Conservation (phyloP, 495 filamentous ascomycete species). For the Tuber calosporum region DNA sequence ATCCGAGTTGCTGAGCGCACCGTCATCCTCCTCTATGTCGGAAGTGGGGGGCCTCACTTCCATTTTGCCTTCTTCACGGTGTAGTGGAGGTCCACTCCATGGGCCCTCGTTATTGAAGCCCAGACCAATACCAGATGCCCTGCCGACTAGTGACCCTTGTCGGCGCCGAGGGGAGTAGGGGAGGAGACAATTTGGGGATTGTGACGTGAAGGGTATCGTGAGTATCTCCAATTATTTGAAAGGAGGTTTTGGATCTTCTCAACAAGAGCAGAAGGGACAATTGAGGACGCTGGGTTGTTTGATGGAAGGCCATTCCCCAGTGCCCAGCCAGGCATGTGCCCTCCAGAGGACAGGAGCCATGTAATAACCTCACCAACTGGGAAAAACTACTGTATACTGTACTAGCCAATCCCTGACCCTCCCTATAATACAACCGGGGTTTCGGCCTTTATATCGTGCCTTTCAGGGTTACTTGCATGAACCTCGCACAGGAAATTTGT, state of each 20-base stretch:
- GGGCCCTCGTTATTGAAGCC: slow-evolving; percentile 23
- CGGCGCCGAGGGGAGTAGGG: background rate
- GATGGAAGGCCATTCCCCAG: background rate
- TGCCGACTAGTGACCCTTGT: background rate
- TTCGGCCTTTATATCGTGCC: too few species aligned
- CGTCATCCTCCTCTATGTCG: slow-evolving; percentile 66
- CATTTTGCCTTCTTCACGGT: slow-evolving; percentile 16
- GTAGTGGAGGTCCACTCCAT: slow-evolving; percentile 27
- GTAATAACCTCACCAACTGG: background rate
- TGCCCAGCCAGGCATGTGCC: background rate
- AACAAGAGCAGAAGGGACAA: background rate
- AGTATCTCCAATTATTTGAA: slow-evolving; percentile 27
- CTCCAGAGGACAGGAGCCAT: background rate
- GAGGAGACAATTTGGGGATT: slow-evolving; percentile 2
- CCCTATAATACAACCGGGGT: too few species aligned
- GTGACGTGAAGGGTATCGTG: slow-evolving; percentile 27
- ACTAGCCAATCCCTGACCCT: too few species aligned
- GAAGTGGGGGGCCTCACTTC: slow-evolving; percentile 25
- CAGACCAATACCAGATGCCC: slow-evolving; percentile 1
- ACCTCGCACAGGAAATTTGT: too few species aligned
- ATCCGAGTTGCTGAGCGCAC: slow-evolving; percentile 68
- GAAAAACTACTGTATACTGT: too few species aligned
- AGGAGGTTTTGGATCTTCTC: slow-evolving; percentile 15
- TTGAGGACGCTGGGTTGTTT: background rate
- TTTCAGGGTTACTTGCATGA: too few species aligned